phyloP scores from a whole-genome alignment of 495 filamentous ascomycete species.

The Podospora appendiculata region DNA sequence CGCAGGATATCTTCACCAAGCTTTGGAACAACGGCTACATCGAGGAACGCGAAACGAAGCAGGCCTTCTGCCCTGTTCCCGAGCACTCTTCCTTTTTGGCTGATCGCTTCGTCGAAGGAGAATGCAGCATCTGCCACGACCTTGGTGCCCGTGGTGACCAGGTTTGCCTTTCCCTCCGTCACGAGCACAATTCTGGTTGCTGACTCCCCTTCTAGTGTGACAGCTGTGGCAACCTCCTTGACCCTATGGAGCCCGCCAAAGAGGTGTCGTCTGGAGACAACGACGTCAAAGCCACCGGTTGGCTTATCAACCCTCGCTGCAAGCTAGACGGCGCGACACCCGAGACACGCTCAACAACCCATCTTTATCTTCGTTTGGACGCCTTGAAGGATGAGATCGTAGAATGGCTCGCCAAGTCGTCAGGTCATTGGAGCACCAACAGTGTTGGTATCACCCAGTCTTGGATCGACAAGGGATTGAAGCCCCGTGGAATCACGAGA shows the following conservation, averaged over 20 bases:
- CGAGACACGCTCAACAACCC: conserved; percentile 52
- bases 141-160: conserved; percentile 61
- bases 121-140: conserved; percentile 28
- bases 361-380: conserved; percentile 72
- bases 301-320: conserved; percentile 50
- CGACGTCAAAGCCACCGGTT: too few relatives aligned
- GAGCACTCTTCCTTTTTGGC: conserved; percentile 78
- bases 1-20: conserved; percentile 76
- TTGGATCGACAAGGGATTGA: conserved; percentile 76
- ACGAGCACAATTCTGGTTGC: too few relatives aligned
- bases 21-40: conserved; percentile 75
- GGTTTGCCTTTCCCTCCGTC: not conserved
- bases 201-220: conserved; percentile 46
- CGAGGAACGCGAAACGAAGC: conserved; percentile 64
- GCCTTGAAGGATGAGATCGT: conserved; percentile 67
- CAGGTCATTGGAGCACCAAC: conserved; percentile 64
- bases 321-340: conserved; percentile 78
- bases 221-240: conserved; percentile 67
- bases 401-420: conserved; percentile 52
- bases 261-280: too few relatives aligned
- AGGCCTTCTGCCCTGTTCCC: conserved; percentile 69
- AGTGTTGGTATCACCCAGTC: conserved; percentile 60
- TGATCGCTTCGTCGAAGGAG: conserved; percentile 92
- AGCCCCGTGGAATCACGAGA: conserved; percentile 77
- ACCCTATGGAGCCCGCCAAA: conserved; percentile 49